These are phyloP conservation scores for Cryomyces minteri DNA, from an alignment of 495 filamentous ascomycete species.

Conservation along the genomic window DNA sequence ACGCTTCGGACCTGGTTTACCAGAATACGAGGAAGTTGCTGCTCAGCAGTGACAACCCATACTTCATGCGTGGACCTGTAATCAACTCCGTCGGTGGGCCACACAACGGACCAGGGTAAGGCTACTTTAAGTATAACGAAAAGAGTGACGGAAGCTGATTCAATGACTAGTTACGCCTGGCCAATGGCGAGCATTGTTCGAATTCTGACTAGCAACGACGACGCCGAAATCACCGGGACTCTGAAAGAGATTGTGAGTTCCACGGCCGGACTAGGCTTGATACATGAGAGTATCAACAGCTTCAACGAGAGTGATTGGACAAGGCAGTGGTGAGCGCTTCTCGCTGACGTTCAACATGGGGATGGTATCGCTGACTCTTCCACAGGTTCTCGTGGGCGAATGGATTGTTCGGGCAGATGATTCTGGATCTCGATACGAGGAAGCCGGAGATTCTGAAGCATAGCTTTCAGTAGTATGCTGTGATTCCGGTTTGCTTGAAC, in stretches of 20 bases:
- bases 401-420: conserved; percentile 47
- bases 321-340: conserved; percentile 32
- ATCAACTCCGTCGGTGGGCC: conserved; percentile 36
- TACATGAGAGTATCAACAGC: conserved; percentile 41
- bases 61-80: conserved; percentile 34
- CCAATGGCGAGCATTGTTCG: conserved; percentile 38
- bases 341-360: neutral
- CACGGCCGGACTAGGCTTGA: conserved; percentile 38
- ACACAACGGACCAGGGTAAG: conserved; percentile 37
- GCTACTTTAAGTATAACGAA: conserved; percentile 12
- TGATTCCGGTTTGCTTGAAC: no score
- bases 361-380: neutral
- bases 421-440: conserved; percentile 33
- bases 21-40: conserved; percentile 30
- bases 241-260: conserved; percentile 29
- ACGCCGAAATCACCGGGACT: conserved; percentile 28
- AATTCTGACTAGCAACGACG: conserved; percentile 34
- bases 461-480: conserved; percentile 19
- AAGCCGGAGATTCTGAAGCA: conserved; percentile 26
- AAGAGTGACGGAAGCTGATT: neutral
- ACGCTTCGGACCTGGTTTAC: conserved; percentile 26
- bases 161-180: conserved; percentile 21
- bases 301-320: conserved; percentile 34
- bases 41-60: conserved; percentile 33
- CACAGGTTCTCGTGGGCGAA: conserved; percentile 50